Evolutionary conservation across 2,329 filamentous ascomycete genomes (phyloP), one percentile per base, ranked within the genome.

Genomic region (Parafenestella ontariensis): DNA sequence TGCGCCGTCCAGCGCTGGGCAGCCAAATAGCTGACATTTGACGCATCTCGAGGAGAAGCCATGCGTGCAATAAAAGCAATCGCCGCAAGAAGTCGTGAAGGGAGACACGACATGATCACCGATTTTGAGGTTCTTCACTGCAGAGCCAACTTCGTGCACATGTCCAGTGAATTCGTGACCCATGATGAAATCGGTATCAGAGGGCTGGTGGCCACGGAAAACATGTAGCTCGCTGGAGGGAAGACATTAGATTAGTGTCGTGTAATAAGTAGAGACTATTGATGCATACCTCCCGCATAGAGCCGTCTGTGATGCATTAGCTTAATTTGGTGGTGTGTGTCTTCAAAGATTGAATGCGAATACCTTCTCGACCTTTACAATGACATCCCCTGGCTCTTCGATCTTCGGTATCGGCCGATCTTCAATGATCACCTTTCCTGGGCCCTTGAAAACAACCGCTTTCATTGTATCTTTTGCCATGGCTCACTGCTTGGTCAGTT

Each of bases 161-260:
- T 82, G 83, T 5, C 93, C 93, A 1, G 90, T 91, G 70, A 96
- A 96, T 71, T 96, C 93, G 73, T 96, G 93, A 54, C 92, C 90
- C 89, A 85, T 87, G 53, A 88, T 84, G 68, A 87, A 87, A 29
- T 81, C 84, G 0, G 89, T 85, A 0, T 76, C 81, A 6, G 87
- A 89, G 21, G 86, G 83, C 70, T 96, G 87, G 66, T 92, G 88
- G 31, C 93, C 93, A 41, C 92, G 89, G 78, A 88, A 96, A 49
- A 91, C 87, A 76, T 96, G 93, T 33, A 96, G 82, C 71, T 96
- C 92, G 69, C 90, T 93, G 60, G 36, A 31, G 24, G 15, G 11
- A 39, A 36, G 41, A n/a, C 13, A 29, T 65, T 28, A 68, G 56
- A 49, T 2, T n/a, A 15, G 15, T 10, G 9, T 5, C 36, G 20